Evolutionary conservation across 2,329 filamentous ascomycete genomes (phyloP).

Genomic region (Fonsecaea nubica): DNA sequence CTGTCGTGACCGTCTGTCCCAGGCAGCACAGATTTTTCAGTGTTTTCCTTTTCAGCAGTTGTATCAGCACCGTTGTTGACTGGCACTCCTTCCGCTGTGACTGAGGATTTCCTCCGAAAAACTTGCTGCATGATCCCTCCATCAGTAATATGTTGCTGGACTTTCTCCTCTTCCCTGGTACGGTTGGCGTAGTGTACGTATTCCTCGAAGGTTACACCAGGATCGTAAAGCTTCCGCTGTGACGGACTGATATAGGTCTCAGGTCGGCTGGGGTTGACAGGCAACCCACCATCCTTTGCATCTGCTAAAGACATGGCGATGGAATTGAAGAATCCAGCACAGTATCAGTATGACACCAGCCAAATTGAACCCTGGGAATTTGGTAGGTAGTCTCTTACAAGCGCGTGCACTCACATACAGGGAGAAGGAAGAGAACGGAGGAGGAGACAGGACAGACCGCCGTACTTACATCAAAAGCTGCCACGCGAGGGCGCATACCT

Average conservation of each 20-base stretch:
- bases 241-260: slow-evolving; percentile 21
- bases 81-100: slow-evolving; percentile 4
- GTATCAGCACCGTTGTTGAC: neutral
- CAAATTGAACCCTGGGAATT: neutral
- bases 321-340: neutral
- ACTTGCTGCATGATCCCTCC: slow-evolving; percentile 24
- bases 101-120: slow-evolving; percentile 19
- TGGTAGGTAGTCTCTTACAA: neutral
- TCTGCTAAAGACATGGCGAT: slow-evolving; percentile 22
- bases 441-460: neutral
- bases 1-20: neutral
- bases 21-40: slow-evolving; percentile 2
- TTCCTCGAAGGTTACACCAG: slow-evolving; percentile 47
- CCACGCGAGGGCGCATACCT: slow-evolving; percentile 8
- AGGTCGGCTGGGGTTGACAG: slow-evolving; percentile 12
- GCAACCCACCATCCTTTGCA: slow-evolving; percentile 9
- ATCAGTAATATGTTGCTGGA: slow-evolving; percentile 15
- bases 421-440: neutral
- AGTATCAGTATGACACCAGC: neutral
- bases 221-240: slow-evolving; percentile 40
- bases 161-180: slow-evolving; percentile 46
- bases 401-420: neutral
- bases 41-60: slow-evolving; percentile 7
- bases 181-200: slow-evolving; percentile 50
- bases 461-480: neutral